Conservation (phyloP, 768 basidiomycete genomes). For the Pulveroboletus sp. region DNA sequence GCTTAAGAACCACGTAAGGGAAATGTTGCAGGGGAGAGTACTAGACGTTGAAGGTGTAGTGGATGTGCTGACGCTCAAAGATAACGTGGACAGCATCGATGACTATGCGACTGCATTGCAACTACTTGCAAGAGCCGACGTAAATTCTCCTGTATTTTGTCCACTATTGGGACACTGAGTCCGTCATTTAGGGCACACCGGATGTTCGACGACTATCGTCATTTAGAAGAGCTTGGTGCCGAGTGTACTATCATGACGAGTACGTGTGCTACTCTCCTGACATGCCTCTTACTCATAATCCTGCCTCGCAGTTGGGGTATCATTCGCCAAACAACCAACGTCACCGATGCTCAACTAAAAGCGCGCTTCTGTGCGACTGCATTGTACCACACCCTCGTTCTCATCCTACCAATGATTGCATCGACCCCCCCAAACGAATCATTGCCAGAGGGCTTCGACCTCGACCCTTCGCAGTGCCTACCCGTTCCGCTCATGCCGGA, state of each 20-base stretch:
- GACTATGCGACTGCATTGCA: slow-evolving; percentile 70
- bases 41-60: slow-evolving; percentile 75
- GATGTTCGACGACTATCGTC: slow-evolving; percentile 64
- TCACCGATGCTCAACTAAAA: slow-evolving; percentile 74
- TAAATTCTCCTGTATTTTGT: slow-evolving; percentile 25
- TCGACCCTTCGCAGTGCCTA: slow-evolving; percentile 55
- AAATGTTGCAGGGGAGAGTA: slow-evolving; percentile 68
- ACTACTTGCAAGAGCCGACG: slow-evolving; percentile 53
- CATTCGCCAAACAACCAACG: slow-evolving; percentile 67
- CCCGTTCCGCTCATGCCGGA: slow-evolving; percentile 54
- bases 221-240: slow-evolving; percentile 76
- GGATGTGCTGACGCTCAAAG: slow-evolving; percentile 82
- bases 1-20: slow-evolving; percentile 63
- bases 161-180: slow-evolving; percentile 1
- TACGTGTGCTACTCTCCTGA: slow-evolving; percentile 36
- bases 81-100: slow-evolving; percentile 55
- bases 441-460: slow-evolving; percentile 45
- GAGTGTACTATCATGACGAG: slow-evolving; percentile 88
- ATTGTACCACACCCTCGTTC: slow-evolving; percentile 60
- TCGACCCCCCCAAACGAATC: slow-evolving; percentile 27
- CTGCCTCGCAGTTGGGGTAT: slow-evolving; percentile 61
- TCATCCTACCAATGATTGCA: slow-evolving; percentile 36
- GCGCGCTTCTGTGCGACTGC: slow-evolving; percentile 70
- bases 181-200: slow-evolving; percentile 53
- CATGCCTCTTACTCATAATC: not conserved